Evolutionary conservation across 2,329 filamentous ascomycete genomes (phyloP), one percentile per base, ranked within the genome.

Genomic region (Pyrenochaeta sp.): DNA sequence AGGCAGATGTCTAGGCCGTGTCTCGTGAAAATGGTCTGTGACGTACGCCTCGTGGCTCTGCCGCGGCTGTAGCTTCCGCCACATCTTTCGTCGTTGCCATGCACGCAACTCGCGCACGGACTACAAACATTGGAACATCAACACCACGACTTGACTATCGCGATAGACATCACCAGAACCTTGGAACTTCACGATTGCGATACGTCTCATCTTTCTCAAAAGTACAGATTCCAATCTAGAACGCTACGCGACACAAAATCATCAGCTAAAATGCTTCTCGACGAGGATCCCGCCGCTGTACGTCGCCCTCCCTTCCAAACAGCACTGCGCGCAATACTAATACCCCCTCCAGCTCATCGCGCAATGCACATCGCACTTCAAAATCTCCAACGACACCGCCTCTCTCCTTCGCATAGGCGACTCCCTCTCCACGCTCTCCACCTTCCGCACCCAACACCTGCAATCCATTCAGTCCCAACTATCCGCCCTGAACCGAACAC

Each of bases 311-410:
- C 50, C 39, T 55, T 43, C 46, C 27, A 61, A 45, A 53, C 25
- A 54, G 40, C 32, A 59, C 47, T 50, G 32, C 10, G 36, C 36
- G 58, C 43, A 13, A 19, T 19, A 32, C 68, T 67, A 54, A 72
- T 65, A 44, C 51, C 36, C 47, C 46, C 39, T 39, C 24, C 78
- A 95, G 91, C 90, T 97, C 74, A 96, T 99, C 81, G 86, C 90
- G 75, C 91, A 96, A 81, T 97, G 93, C 42, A 90, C 96, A 72
- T 86, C 89, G 71, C 97, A 97, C 84, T 99, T 99, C 88, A 95
- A 96, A 82, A 96, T 94, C 72, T 84, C 87, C 22, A 92, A 92
- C 10, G 95, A 99, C 84, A 95, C 93, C 74, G 83, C 88, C 65
- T 91, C 91, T 61, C 87, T 98, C 22, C 84, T 89, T 22, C 92